phyloP scores from a whole-genome alignment of 164 flowering plant species.

The Tinospora cordifolia region DNA sequence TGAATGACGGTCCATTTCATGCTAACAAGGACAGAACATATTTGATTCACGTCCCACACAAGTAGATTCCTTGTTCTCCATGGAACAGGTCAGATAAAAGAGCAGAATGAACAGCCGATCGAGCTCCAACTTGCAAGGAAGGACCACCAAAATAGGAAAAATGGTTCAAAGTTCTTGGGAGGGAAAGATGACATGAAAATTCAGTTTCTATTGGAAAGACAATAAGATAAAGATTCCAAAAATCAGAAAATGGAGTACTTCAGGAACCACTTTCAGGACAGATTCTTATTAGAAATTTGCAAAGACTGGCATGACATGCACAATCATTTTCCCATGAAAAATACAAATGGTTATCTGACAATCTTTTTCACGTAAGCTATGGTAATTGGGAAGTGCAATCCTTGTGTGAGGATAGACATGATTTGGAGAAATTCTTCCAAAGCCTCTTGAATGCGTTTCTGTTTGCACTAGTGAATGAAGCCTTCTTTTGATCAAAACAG shows the following conservation, averaged over 20 bases:
- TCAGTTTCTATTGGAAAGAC: slow-evolving; percentile 1
- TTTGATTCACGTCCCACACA: background rate
- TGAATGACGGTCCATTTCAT: background rate
- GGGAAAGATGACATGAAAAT: slow-evolving; percentile 10
- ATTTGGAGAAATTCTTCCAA: too few species aligned
- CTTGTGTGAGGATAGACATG: too few species aligned
- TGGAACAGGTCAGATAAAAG: background rate
- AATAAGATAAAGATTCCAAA: slow-evolving; percentile 21
- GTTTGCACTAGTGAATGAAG: too few species aligned
- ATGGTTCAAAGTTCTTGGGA: slow-evolving; percentile 5
- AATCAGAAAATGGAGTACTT: slow-evolving; percentile 4
- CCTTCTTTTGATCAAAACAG: too few species aligned
- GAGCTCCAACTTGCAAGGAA: slow-evolving; percentile 4
- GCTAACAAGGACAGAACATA: background rate
- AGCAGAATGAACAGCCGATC: background rate
- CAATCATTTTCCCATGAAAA: too few species aligned
- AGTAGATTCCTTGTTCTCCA: background rate
- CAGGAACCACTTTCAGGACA: slow-evolving; percentile 18
- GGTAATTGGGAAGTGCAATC: background rate
- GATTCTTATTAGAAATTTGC: slow-evolving; percentile 17
- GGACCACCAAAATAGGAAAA: slow-evolving; percentile 6
- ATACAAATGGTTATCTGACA: too few species aligned
- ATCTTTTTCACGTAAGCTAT: background rate
- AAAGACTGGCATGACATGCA: slow-evolving; percentile 12
- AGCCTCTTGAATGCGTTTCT: too few species aligned